Evolutionary conservation across 2,329 filamentous ascomycete genomes (phyloP), one percentile per base, ranked within the genome.

Genomic region (Parastagonospora nodorum): DNA sequence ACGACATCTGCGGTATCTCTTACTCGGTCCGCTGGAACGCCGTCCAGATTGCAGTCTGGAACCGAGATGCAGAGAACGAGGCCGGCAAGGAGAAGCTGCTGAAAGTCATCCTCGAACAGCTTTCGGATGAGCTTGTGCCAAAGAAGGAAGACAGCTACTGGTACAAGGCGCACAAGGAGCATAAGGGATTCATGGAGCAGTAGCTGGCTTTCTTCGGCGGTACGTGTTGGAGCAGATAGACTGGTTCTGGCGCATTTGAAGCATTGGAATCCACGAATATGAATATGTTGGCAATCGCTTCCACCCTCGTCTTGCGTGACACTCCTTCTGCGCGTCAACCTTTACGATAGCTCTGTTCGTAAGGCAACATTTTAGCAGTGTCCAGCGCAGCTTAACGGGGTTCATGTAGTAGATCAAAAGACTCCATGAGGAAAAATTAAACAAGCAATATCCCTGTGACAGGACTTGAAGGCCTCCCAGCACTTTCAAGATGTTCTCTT

Each of bases 111-210:
- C 78, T 96, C 41, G 83, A 87, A 44, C 84, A 89, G 59, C 78
- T 97, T 28, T 88, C 88, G 5, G 77, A 82, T 1, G 89, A 94
- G 69, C 77, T 96, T 60, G 80, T 80, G 51, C 90, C 90, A 33
- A 88, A 88, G 77, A 75, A 79, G 31, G 61, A 66, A 49, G 77
- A 77, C 33, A 78, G 84, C 71, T 92, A 89, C 77, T 87, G 84
- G 74, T 97, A 96, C 79, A 94, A 94, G 80, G 89, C 88, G 74
- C 93, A 97, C 77, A 84, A 86, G 37, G 91, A 96, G 72, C 92
- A 97, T 75, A 86, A 87, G 49, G 90, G 89, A 11, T 96, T 92
- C 78, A 61, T 71, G 37, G 63, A 62, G 39, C 55, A 59, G 50
- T 51, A 63, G 55, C 46, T 33, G n/a, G 14, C 16, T 35, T 33